Evolutionary conservation across 345 rosid genomes (phyloP).

Genomic region (Orychophragmus violaceus): DNA sequence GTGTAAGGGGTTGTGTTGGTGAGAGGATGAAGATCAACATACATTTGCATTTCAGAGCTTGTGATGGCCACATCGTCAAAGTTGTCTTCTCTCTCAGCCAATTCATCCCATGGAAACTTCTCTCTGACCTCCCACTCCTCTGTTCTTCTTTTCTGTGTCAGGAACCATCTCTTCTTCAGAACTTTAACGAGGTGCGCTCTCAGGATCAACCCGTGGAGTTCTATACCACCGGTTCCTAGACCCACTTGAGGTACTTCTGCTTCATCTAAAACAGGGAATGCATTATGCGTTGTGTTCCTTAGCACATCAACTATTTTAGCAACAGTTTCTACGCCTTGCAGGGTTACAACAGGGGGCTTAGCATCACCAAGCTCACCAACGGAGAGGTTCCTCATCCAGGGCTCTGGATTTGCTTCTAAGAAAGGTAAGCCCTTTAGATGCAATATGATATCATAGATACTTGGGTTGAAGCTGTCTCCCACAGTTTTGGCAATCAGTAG

Average conservation of each 20-base stretch:
- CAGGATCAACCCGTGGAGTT: slow-evolving; percentile 67
- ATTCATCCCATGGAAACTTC: slow-evolving; percentile 69
- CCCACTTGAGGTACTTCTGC: slow-evolving; percentile 43
- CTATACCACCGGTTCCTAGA: slow-evolving; percentile 33
- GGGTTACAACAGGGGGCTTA: slow-evolving; percentile 62
- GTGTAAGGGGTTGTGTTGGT: slow-evolving; percentile 86
- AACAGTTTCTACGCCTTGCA: slow-evolving; percentile 75
- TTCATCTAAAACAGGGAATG: slow-evolving; percentile 60
- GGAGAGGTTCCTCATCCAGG: slow-evolving; percentile 88
- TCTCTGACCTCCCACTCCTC: slow-evolving; percentile 83
- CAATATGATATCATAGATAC: slow-evolving; percentile 80
- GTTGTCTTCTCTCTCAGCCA: slow-evolving; percentile 62
- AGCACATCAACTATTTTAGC: slow-evolving; percentile 65
- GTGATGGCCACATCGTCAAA: slow-evolving; percentile 63
- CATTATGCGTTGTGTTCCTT: slow-evolving; percentile 69
- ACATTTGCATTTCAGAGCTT: slow-evolving; percentile 82
- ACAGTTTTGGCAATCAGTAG: slow-evolving; percentile 83
- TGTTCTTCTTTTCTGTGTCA: slow-evolving; percentile 64
- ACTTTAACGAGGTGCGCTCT: slow-evolving; percentile 72
- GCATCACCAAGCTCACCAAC: slow-evolving; percentile 81
- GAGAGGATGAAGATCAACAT: slow-evolving; percentile 79
- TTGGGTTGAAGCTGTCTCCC: slow-evolving; percentile 77
- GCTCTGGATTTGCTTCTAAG: slow-evolving; percentile 90
- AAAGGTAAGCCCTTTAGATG: slow-evolving; percentile 84
- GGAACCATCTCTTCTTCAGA: slow-evolving; percentile 79